Conservation (phyloP, 2,329 filamentous ascomycete genomes). For the Balansia obtecta region DNA sequence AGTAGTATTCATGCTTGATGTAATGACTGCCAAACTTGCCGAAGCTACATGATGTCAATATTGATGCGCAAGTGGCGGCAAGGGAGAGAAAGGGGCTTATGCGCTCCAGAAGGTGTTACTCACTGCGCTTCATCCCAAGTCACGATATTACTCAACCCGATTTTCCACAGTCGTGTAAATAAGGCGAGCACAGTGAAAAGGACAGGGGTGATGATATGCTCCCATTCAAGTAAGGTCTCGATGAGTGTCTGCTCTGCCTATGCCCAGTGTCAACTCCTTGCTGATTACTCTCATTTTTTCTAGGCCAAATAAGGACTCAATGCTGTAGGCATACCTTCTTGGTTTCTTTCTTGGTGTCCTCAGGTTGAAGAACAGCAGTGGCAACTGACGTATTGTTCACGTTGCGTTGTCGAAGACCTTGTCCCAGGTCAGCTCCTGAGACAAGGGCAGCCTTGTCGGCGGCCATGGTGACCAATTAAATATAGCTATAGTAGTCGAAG, state of each 20-base stretch:
- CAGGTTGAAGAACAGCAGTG: slow-evolving; percentile 29
- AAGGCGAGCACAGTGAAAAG: slow-evolving; percentile 49
- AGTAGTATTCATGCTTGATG: slow-evolving; percentile 98
- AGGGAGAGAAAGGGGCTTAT: background rate
- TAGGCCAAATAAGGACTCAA: background rate
- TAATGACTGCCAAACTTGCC: slow-evolving; percentile 99
- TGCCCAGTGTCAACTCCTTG: slow-evolving; percentile 9
- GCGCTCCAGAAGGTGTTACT: slow-evolving; percentile 13
- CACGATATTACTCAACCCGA: slow-evolving; percentile 53
- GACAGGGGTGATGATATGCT: slow-evolving; percentile 48
- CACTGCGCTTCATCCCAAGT: slow-evolving; percentile 58
- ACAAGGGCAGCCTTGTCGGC: slow-evolving; percentile 41
- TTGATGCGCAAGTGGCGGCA: background rate
- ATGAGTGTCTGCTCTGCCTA: slow-evolving; percentile 39
- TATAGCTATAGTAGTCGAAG: background rate
- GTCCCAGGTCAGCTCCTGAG: slow-evolving; percentile 46
- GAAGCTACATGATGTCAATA: slow-evolving; percentile 41
- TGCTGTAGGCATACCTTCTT: slow-evolving; percentile 35
- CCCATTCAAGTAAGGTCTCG: slow-evolving; percentile 50
- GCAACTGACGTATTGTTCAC: slow-evolving; percentile 24
- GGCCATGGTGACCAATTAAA: slow-evolving; percentile 30
- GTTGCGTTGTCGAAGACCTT: slow-evolving; percentile 43
- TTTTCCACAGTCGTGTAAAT: slow-evolving; percentile 58
- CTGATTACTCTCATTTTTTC: background rate
- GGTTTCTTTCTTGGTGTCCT: slow-evolving; percentile 46